Evolutionary conservation across 106 monocot species (phyloP).

Genomic region (Acorus gramineus): DNA sequence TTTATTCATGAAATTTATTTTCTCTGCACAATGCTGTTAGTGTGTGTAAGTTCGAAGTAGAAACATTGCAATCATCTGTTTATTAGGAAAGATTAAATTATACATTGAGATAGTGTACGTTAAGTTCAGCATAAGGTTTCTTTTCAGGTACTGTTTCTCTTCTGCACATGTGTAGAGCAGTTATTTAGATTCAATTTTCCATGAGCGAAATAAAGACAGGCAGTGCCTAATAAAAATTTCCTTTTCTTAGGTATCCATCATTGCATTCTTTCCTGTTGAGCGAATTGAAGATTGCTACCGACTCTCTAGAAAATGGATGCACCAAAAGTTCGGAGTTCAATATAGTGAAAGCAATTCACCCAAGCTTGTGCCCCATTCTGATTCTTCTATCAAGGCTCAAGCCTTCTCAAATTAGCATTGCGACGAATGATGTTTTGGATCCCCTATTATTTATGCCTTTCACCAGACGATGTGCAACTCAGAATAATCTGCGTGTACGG

Average conservation of each 20-base stretch:
- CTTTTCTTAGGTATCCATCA: slow-evolving; percentile 73
- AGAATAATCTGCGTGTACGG: slow-evolving; percentile 78
- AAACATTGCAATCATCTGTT: background rate
- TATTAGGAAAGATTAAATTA: background rate
- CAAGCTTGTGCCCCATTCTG: slow-evolving; percentile 92
- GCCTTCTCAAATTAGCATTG: slow-evolving; percentile 66
- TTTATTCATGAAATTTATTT: too few species aligned
- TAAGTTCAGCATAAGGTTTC: too few species aligned
- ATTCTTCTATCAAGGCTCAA: slow-evolving; percentile 86
- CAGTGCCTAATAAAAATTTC: background rate
- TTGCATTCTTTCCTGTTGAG: slow-evolving; percentile 70
- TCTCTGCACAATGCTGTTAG: too few species aligned
- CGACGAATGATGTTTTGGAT: slow-evolving; percentile 60
- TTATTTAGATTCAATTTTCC: too few species aligned
- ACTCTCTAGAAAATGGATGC: slow-evolving; percentile 34
- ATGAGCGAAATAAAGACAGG: too few species aligned
- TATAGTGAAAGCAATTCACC: slow-evolving; percentile 77
- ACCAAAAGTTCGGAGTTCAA: slow-evolving; percentile 27
- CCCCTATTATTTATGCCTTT: slow-evolving; percentile 75
- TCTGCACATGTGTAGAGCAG: too few species aligned
- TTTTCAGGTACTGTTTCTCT: background rate
- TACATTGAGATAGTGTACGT: too few species aligned
- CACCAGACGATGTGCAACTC: slow-evolving; percentile 70
- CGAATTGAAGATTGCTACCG: slow-evolving; percentile 70
- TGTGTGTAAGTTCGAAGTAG: background rate